Evolutionary conservation across 2,329 filamentous ascomycete species (phyloP).

Genomic region (Arthrobotrys sinensis): DNA sequence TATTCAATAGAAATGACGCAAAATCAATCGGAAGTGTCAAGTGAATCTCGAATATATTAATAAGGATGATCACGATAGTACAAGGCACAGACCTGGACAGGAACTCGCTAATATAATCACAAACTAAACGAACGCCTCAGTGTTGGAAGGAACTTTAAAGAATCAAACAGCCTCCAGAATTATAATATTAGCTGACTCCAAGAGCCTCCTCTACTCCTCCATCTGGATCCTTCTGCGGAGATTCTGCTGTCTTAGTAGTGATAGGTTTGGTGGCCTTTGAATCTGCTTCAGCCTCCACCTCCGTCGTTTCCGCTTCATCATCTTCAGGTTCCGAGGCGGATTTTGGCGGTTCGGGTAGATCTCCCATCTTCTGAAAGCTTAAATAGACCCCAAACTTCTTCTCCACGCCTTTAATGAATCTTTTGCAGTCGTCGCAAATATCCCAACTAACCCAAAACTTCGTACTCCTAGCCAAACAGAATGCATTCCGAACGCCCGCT

Average conservation of each 20-base stretch:
- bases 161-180: slow-evolving; percentile 4
- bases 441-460: slow-evolving; percentile 55
- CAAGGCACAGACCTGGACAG: too few relatives aligned
- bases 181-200: neutral
- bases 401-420: slow-evolving; percentile 37
- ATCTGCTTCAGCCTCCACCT: neutral
- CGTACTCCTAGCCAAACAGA: slow-evolving; percentile 29
- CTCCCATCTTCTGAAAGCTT: slow-evolving; percentile 47
- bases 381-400: slow-evolving; percentile 45
- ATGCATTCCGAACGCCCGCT: slow-evolving; percentile 25
- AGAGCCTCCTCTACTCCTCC: too few relatives aligned
- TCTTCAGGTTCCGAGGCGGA: neutral
- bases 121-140: too few relatives aligned
- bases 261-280: neutral
- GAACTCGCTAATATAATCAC: too few relatives aligned
- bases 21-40: too few relatives aligned
- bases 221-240: neutral
- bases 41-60: too few relatives aligned
- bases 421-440: slow-evolving; percentile 53
- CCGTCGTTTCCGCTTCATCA: neutral
- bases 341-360: neutral
- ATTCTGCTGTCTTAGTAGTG: neutral
- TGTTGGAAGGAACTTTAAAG: neutral
- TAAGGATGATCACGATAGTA: too few relatives aligned
- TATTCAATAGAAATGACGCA: too few relatives aligned